Base-by-base conservation (phyloP, 306 rosid genomes). In the Rosa chinensis region DNA sequence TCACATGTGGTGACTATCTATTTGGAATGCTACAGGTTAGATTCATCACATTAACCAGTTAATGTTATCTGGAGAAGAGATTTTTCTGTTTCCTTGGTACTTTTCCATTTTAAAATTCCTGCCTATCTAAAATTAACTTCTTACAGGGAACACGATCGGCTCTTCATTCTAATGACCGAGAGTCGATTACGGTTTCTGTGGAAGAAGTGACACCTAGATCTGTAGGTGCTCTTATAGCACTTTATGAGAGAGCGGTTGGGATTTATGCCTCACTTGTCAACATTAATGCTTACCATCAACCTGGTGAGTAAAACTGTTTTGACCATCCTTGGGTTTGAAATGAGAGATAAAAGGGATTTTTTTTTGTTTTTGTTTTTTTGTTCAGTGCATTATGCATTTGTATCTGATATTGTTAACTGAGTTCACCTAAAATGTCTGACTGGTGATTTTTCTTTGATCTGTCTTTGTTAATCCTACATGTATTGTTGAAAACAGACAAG, bases 11-110 rank as follows among this genome's bases (percentile, higher is more conserved):
- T 16, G 99, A 95, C 90, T 95, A 95, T 86, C 92, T 95, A 84
- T 95, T 95, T 23, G 99, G 99, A 82, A 95, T 95, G 99, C 91
- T 95, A 73, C 99, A 93, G 97, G 99, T 95, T 40, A 59, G 84
- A 74, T 79, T 75, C 74, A 43, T 72, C 56, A 64, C 49, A 71
- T 56, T 14, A 73, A 73, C 66, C n/a, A 14, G 13, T 48, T 75
- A 78, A 69, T 79, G 48, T 68, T 43, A 66, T 70, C 39, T 49
- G 73, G 17, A 23, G 28, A 39, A 39, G 48, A 28, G 23, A 48
- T 58, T 53, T 61, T 53, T 40, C 16, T 8, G 42, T 28, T 50
- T 28, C 32, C 16, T 52, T 73, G 25, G 80, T 64, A 13, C 11
- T 40, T 56, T 39, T 13, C 58, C 14, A 13, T 79, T 17, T 66